A percentile compares a stretch with the other conserved stretches of the same genome.
phyloP scores from a whole-genome alignment of 345 rosid species.

The Corchorus capsularis region DNA sequence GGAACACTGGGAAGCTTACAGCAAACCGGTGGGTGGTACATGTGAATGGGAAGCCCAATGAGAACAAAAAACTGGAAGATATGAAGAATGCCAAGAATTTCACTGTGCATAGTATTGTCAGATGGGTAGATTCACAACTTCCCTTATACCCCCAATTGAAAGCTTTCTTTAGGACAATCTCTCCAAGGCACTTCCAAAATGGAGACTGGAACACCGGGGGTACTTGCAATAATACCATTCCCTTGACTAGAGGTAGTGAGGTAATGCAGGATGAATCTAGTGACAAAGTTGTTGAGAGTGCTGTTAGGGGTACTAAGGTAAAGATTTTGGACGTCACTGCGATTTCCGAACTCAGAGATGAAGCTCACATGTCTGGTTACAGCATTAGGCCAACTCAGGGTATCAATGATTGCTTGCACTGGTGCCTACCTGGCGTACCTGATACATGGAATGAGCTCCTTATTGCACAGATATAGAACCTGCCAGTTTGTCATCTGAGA shows the following conservation, averaged over 20 bases:
- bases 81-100: constrained; percentile 58
- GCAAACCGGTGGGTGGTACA: constrained; percentile 75
- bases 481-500: neutral
- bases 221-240: constrained; percentile 62
- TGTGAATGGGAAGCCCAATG: constrained; percentile 48
- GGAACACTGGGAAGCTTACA: constrained; percentile 77
- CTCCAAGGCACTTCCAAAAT: constrained; percentile 68
- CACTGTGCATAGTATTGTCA: constrained; percentile 49
- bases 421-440: constrained; percentile 93
- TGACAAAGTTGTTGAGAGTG: constrained; percentile 55
- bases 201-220: constrained; percentile 92
- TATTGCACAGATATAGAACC: constrained; percentile 49
- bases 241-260: constrained; percentile 50
- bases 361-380: constrained; percentile 64
- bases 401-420: constrained; percentile 84
- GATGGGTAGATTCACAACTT: constrained; percentile 69
- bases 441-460: constrained; percentile 85
- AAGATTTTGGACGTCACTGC: constrained; percentile 74
- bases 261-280: constrained; percentile 52
- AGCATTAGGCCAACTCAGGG: constrained; percentile 44
- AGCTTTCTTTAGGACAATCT: constrained; percentile 72
- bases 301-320: constrained; percentile 58
- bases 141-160: constrained; percentile 50
- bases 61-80: constrained; percentile 40
- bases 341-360: constrained; percentile 68